phyloP scores from a whole-genome alignment of 345 rosid genomes.

The Syzygium oleosum region DNA sequence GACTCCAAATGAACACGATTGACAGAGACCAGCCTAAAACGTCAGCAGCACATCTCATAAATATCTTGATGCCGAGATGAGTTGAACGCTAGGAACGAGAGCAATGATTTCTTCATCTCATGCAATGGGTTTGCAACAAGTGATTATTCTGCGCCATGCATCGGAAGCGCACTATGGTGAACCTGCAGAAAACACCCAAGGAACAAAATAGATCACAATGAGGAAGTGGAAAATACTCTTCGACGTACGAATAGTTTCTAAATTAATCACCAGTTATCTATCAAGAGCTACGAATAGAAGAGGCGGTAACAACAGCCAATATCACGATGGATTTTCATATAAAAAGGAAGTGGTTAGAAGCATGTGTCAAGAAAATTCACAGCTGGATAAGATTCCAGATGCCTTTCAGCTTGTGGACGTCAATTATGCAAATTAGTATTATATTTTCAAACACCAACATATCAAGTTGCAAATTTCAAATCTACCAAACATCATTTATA shows the following conservation, averaged over 20 bases:
- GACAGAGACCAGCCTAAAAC: neutral
- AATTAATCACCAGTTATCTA: neutral
- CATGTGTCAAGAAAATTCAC: neutral
- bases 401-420: neutral
- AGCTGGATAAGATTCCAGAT: neutral
- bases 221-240: neutral
- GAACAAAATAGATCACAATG: neutral
- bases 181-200: constrained; percentile 25
- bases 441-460: neutral
- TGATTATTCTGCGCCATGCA: constrained; percentile 50
- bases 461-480: neutral
- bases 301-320: neutral
- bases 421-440: neutral
- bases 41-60: neutral
- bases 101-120: neutral
- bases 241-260: neutral
- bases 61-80: neutral
- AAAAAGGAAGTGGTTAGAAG: neutral
- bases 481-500: neutral
- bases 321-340: neutral
- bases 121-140: neutral
- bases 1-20: neutral
- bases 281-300: neutral
- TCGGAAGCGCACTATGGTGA: constrained; percentile 59
- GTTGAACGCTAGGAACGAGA: neutral